Percentiles rank a stretch among this genome's conserved stretches.
phyloP scores from a whole-genome alignment of 345 rosid species.

The Kernera saxatilis region DNA sequence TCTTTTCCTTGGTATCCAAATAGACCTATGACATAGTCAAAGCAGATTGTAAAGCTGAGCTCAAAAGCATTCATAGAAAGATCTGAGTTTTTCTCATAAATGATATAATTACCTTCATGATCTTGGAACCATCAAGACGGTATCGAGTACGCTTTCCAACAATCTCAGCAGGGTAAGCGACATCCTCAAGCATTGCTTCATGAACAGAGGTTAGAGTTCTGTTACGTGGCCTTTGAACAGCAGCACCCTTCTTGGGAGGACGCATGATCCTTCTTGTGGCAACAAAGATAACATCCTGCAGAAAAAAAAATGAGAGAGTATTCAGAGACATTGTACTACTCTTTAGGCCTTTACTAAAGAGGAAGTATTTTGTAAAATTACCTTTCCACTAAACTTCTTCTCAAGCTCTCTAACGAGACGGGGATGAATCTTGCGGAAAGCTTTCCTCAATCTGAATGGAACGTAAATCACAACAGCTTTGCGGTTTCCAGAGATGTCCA shows the following conservation, averaged over 20 bases:
- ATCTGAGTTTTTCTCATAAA: background rate
- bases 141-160: constrained; percentile 80
- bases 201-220: constrained; percentile 82
- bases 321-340: background rate
- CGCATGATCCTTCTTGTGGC: constrained; percentile 73
- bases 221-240: constrained; percentile 75
- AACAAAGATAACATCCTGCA: constrained; percentile 70
- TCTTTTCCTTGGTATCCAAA: constrained; percentile 78
- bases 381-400: constrained; percentile 97
- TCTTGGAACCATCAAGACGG: constrained; percentile 75
- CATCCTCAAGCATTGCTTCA: constrained; percentile 79
- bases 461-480: constrained; percentile 83
- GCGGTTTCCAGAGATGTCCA: constrained; percentile 74
- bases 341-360: background rate
- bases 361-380: background rate
- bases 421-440: constrained; percentile 75
- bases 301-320: background rate
- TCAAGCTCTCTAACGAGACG: constrained; percentile 89
- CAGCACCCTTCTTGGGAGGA: constrained; percentile 95
- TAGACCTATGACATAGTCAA: constrained; percentile 39
- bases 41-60: background rate
- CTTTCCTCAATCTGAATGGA: constrained; percentile 85
- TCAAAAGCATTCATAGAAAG: background rate
- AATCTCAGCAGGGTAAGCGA: constrained; percentile 83
- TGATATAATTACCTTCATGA: constrained; percentile 48